Base-by-base conservation (phyloP, 75 land plant species). In the Chamaecyparis obtusa region DNA sequence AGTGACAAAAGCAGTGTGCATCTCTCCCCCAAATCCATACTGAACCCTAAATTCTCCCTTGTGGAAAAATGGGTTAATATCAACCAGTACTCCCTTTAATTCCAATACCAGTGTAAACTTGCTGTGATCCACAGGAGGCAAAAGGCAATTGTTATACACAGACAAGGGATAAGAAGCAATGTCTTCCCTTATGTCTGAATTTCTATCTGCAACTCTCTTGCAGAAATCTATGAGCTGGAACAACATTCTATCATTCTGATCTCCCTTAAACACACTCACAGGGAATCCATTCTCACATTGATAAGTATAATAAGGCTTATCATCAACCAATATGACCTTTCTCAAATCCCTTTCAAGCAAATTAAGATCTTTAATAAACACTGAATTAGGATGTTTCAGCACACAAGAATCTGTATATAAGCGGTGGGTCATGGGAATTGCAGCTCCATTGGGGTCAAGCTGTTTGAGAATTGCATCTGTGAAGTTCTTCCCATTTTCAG, bases 251-350 rank as follows among this genome's bases (percentile, higher is more conserved):
- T 90, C 91, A 44, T 90, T 56, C 4, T 54, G 17, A 75, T 90
- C 86, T 35, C 88, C 91, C 48, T 88, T 85, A 67, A 85, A 90
- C 8, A 87, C 72, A 35, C 82, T 57, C 43, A 88, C 85, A 19
- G 91, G 90, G 0, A 90, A 84, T 9, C 87, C 90, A 82, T 90
- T 90, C 21, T 85, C 57, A 3, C 87, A 90, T 67, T 90, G 91
- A 33, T 88, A 46, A n/a, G 85, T 3, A 80, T 90, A 86, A 64
- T 90, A 90, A 83, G 89, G 89, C 21, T 88, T 85, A 39, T 90
- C 90, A 76, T 90, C 91, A 16, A 89, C 86, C 16, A 89, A 89
- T 19, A 90, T 84, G 46, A 86, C 87, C 85, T 83, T 90, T 32
- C 37, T 41, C n/a, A 90, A 75, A 30, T 85, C 85, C 4, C 90